Base-by-base conservation (phyloP, 768 basidiomycete species). In the Tulasnella sp. region DNA sequence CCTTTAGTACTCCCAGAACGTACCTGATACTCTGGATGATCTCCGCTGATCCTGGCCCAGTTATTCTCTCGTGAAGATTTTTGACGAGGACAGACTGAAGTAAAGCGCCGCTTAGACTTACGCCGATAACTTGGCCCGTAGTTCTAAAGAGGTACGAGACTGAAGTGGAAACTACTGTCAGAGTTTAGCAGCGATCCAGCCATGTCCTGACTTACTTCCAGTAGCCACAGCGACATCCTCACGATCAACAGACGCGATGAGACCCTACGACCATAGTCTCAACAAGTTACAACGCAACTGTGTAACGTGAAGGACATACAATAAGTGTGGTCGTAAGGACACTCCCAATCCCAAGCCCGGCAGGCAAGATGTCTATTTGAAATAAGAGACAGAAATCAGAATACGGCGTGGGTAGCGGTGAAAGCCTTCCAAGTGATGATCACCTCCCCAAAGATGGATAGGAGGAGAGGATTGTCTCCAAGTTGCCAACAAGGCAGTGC, bases 141-240 rank as follows among this genome's bases (percentile, higher is more conserved):
- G 91, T 93, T 64, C 94, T 77, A 76, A 94, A 95, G 49, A 96
- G 77, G 72, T 98, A 98, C 32, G 88, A 88, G 66, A 94, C 92
- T 95, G 66, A 17, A 45, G 11, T 27, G 52, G 34, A 38, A n/a
- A n/a, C n/a, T 38, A 5, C 41, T 19, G 17, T 51, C 4, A 58
- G 23, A 19, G 9, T 15, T 23, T 10, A 47, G 19, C 3, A 3
- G 49, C 21, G 51, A 23, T 47, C 9, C 10, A 61, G 1, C 42
- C 27, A 15, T 27, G 26, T 11, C 26, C 64, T n/a, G n/a, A 76
- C 86, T 74, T 73, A 93, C 91, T 87, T 70, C 91, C 91, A 32
- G 86, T 94, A 53, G 89, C 90, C 44, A 95, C 83, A 9, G 91
- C 84, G 77, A 89, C 81, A 65, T 92, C 88, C 69, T 85, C 80